Conservation (phyloP, 768 basidiomycete species). For the Tephrocybe sp. region DNA sequence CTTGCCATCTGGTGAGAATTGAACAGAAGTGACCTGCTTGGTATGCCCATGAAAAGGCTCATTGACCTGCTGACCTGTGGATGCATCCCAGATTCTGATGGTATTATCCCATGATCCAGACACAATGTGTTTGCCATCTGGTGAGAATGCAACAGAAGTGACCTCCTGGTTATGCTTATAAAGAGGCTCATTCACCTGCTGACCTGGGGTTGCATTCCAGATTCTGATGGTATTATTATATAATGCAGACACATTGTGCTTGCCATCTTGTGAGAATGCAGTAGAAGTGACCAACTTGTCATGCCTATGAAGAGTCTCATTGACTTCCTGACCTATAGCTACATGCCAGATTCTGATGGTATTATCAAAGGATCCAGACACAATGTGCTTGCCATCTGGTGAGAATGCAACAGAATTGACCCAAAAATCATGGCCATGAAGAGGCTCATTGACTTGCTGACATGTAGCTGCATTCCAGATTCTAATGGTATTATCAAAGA, state of each 20-base stretch:
- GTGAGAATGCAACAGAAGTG: too few relatives aligned
- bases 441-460: too few relatives aligned
- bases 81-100: slow-evolving; percentile 1
- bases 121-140: too few relatives aligned
- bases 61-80: neutral
- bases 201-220: slow-evolving; percentile 1
- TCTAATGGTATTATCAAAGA: too few relatives aligned
- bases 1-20: too few relatives aligned
- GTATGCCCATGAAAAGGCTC: neutral
- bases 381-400: neutral
- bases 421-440: too few relatives aligned
- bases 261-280: too few relatives aligned
- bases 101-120: too few relatives aligned
- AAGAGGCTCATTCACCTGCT: neutral
- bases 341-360: slow-evolving; percentile 5
- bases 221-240: neutral
- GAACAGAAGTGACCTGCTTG: neutral
- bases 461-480: too few relatives aligned
- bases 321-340: neutral
- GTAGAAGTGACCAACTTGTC: too few relatives aligned
- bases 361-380: neutral
- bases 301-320: neutral
- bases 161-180: too few relatives aligned
- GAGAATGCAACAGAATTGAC: neutral
- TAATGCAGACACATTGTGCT: too few relatives aligned